Percentiles rank a stretch among this genome's conserved stretches.
Evolutionary conservation across 306 rosid genomes (phyloP).

Genomic region (Prunus padus): DNA sequence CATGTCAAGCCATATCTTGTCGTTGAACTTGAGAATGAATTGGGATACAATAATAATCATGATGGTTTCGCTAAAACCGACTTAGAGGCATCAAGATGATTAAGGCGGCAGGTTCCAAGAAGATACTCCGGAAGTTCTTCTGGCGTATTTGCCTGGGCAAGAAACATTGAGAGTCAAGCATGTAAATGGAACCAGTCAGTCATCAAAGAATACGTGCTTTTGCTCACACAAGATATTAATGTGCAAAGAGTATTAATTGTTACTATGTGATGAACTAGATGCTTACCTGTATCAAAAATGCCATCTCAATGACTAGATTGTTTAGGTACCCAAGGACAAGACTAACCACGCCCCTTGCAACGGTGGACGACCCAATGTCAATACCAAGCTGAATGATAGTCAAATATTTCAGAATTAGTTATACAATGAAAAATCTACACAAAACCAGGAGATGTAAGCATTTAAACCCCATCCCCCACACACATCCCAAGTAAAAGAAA

Average conservation of each 20-base stretch:
- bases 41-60: slow-evolving; percentile 1
- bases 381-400: slow-evolving; percentile 49
- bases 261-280: not conserved
- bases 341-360: slow-evolving; percentile 80
- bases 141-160: slow-evolving; percentile 62
- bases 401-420: not conserved
- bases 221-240: not conserved
- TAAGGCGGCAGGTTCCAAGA: slow-evolving; percentile 81
- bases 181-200: not conserved
- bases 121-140: slow-evolving; percentile 86
- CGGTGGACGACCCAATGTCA: slow-evolving; percentile 85
- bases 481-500: not conserved
- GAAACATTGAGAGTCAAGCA: not conserved
- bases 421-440: slow-evolving; percentile 1
- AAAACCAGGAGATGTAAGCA: not conserved
- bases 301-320: slow-evolving; percentile 90
- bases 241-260: not conserved
- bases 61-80: slow-evolving; percentile 41
- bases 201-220: too few relatives aligned
- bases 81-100: slow-evolving; percentile 70
- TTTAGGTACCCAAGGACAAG: slow-evolving; percentile 85
- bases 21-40: slow-evolving; percentile 1
- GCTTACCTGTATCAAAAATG: slow-evolving; percentile 81
- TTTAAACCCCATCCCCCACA: not conserved
- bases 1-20: not conserved